Evolutionary conservation across 257 asterid genomes (phyloP), one percentile per base, ranked within the genome.

Genomic region (Euphrasia confusa): DNA sequence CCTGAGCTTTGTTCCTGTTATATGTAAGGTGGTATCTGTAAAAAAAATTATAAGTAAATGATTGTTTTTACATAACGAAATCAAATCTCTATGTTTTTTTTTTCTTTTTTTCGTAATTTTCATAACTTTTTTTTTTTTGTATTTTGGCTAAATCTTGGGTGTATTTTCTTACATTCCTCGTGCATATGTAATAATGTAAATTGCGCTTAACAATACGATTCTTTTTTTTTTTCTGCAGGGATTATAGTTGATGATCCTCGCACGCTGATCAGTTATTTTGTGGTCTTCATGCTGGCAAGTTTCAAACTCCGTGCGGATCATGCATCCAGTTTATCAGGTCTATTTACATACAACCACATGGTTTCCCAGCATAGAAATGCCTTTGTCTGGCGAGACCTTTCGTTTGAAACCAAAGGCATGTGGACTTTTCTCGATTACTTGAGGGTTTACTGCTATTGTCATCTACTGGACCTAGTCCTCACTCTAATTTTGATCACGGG

Each of bases 361-460:
- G 67, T 87, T 75, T 89, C 87, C 68, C 97, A 93, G 81, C 87
- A 88, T 33, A 89, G 81, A 82, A 83, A 87, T 70, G 81, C 92
- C 58, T 87, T 78, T 44, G 96, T 93, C 68, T 93, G 99, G 99
- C 76, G 90, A 73, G 99, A 93, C 76, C 83, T 93, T 48, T 83
- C 97, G 28, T 93, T 93, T 73, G 99, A 89, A 81, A 93, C 97
- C 71, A 93, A 89, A 77, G 68, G 97, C 88, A 89, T 89, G 95
- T 93, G 99, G 99, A 93, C 97, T 42, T 80, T 89, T 81, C 83
- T 93, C 5, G 97, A 89, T 72, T 93, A 93, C 74, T 63, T 93
- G 84, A 88, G 97, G 77, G 92, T 93, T 61, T 93, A 93, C 80
- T 93, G 97, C 90, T 93, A 89, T 73, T 93, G 99, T 68, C 99